phyloP scores from a whole-genome alignment of 1,139 yeast species.

The Arxiozyma slooffiae region DNA sequence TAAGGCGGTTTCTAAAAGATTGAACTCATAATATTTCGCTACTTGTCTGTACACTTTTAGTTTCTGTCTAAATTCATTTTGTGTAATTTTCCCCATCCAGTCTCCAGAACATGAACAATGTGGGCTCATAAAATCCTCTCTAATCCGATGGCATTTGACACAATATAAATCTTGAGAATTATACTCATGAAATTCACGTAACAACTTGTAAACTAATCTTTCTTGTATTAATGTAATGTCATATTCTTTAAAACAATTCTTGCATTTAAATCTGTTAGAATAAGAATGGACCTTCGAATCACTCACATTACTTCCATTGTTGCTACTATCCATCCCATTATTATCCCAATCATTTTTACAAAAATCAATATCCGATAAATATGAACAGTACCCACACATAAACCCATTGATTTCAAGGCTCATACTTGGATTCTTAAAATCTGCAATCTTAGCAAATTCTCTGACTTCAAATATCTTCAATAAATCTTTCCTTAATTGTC shows the following conservation, averaged over 20 bases:
- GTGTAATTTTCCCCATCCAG: conserved; percentile 56
- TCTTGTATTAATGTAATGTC: conserved; percentile 71
- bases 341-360: conserved; percentile 51
- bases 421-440: conserved; percentile 68
- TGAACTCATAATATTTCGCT: conserved; percentile 51
- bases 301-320: background rate
- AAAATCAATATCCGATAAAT: conserved; percentile 66
- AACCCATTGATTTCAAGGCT: conserved; percentile 58
- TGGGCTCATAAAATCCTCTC: conserved; percentile 58
- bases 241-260: conserved; percentile 54
- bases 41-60: conserved; percentile 48
- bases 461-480: conserved; percentile 64
- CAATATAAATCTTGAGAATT: conserved; percentile 78
- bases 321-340: background rate
- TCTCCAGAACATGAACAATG: conserved; percentile 83
- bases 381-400: conserved; percentile 72
- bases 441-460: conserved; percentile 73
- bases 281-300: background rate
- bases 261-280: conserved; percentile 47
- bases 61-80: conserved; percentile 38
- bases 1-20: conserved; percentile 38
- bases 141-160: conserved; percentile 58
- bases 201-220: conserved; percentile 55
- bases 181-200: conserved; percentile 47
- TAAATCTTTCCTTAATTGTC: conserved; percentile 66